Evolutionary conservation across 495 filamentous ascomycete genomes (phyloP).

Genomic region (Aspergillus asperescens): DNA sequence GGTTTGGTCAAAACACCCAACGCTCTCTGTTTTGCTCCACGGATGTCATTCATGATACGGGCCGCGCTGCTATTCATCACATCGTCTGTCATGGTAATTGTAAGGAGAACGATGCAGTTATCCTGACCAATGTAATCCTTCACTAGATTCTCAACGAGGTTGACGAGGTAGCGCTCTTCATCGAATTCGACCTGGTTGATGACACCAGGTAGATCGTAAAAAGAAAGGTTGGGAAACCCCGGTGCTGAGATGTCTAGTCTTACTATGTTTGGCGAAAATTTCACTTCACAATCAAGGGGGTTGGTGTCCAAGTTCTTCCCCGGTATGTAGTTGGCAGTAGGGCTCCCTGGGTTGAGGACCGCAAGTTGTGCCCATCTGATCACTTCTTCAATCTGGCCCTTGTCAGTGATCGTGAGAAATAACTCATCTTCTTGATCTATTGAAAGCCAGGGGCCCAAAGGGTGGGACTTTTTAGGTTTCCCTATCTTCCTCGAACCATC

Average conservation of each 20-base stretch:
- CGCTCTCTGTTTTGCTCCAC: conserved; percentile 54
- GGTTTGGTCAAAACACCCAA: conserved; percentile 80
- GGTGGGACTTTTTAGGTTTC: conserved; percentile 26
- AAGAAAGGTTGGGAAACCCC: conserved; percentile 61
- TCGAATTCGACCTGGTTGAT: conserved; percentile 59
- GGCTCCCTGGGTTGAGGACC: conserved; percentile 53
- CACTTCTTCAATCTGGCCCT: conserved; percentile 51
- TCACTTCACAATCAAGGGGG: conserved; percentile 35
- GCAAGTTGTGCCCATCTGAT: conserved; percentile 69
- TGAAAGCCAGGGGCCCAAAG: conserved; percentile 42
- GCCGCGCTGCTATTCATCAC: conserved; percentile 66
- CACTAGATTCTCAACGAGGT: conserved; percentile 63
- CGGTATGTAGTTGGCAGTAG: conserved; percentile 45
- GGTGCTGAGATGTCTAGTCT: conserved; percentile 67
- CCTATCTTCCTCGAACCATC: conserved; percentile 22
- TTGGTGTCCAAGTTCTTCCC: conserved; percentile 33
- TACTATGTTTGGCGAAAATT: conserved; percentile 76
- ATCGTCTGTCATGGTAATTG: conserved; percentile 69
- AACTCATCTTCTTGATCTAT: conserved; percentile 34
- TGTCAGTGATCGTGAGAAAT: conserved; percentile 38
- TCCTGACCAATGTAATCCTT: conserved; percentile 57
- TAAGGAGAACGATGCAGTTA: conserved; percentile 67
- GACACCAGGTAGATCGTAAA: conserved; percentile 78
- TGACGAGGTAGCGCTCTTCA: conserved; percentile 59
- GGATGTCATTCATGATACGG: conserved; percentile 50